Evolutionary conservation across 371 early-diverging fungal genomes (phyloP), one percentile per base, ranked within the genome.

Genomic region (Sporodiniella umbellata): DNA sequence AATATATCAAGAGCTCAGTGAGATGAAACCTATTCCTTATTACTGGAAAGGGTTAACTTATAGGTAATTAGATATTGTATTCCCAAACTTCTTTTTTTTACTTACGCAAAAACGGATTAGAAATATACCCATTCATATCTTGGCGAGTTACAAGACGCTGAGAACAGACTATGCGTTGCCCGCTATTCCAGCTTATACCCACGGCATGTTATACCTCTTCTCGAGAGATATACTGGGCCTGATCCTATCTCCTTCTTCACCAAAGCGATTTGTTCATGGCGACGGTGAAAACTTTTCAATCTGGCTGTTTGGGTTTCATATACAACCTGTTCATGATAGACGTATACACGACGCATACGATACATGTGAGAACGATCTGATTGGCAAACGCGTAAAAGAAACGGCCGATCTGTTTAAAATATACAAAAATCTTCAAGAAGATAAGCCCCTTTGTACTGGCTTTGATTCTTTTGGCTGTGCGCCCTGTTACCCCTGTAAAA

Each of bases 41-140:
- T 79, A 80, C 43, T 84, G 82, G 84, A 70, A 64, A 40, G 84
- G 82, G 18, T 56, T 81, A n/a, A 68, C 64, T 1, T 81, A 73
- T 60, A 71, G 76, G 81, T 78, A 68, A 53, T 11, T n/a, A n/a
- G n/a, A n/a, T n/a, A n/a, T n/a, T n/a, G n/a, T n/a, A n/a, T n/a
- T n/a, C 1, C 8, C 18, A 39, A 14, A 31, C 14, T 31, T 1
- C 14, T 11, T 31, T 31, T 31, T 8, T 31, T 8, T 12, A 31
- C 14, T 11, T 31, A 31, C 14, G 14, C 14, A 14, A 31, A 11
- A 11, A 1, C 22, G 19, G 2, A 24, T 4, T 63, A 74, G 68
- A 68, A 80, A 65, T 66, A 80, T 69, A 69, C 66, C 56, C 58
- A 57, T 54, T 8, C 53, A 55, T 40, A 51, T 49, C n/a, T 21